A percentile compares a stretch with the other conserved stretches of the same genome.
Conservation (phyloP, 208 protist species). For the Leishmania lainsoni region DNA sequence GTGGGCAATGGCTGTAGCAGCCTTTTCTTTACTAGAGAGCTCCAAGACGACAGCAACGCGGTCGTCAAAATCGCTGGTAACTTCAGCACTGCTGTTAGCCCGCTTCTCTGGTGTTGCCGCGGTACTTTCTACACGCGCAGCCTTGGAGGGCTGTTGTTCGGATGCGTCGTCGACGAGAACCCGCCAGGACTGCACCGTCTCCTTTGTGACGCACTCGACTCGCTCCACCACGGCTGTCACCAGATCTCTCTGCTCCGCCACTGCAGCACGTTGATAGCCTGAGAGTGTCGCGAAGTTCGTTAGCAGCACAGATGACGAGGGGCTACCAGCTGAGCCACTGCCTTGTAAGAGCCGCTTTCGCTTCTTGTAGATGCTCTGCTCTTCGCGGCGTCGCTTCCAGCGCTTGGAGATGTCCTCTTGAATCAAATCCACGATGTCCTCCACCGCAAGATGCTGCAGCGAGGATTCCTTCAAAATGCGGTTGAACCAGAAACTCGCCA, state of each 20-base stretch:
- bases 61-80: constrained; percentile 48
- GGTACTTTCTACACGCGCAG: background rate
- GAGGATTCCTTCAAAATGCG: constrained; percentile 71
- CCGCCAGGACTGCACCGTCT: constrained; percentile 27
- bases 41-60: constrained; percentile 62
- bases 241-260: constrained; percentile 30
- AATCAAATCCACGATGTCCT: constrained; percentile 60
- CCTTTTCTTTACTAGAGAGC: constrained; percentile 49
- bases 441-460: constrained; percentile 64
- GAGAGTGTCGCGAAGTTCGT: constrained; percentile 61
- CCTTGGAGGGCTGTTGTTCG: constrained; percentile 14
- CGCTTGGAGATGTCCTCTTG: constrained; percentile 64
- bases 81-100: background rate
- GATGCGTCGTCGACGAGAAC: constrained; percentile 55
- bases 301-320: constrained; percentile 52
- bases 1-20: constrained; percentile 55
- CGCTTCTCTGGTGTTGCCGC: background rate
- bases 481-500: constrained; percentile 77
- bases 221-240: constrained; percentile 38
- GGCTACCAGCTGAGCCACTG: constrained; percentile 45
- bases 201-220: constrained; percentile 44
- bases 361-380: constrained; percentile 70
- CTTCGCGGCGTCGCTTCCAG: constrained; percentile 51
- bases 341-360: constrained; percentile 54
- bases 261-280: constrained; percentile 17